Evolutionary conservation across 768 basidiomycete genomes (phyloP).

Genomic region (Multifurca ochricompacta): DNA sequence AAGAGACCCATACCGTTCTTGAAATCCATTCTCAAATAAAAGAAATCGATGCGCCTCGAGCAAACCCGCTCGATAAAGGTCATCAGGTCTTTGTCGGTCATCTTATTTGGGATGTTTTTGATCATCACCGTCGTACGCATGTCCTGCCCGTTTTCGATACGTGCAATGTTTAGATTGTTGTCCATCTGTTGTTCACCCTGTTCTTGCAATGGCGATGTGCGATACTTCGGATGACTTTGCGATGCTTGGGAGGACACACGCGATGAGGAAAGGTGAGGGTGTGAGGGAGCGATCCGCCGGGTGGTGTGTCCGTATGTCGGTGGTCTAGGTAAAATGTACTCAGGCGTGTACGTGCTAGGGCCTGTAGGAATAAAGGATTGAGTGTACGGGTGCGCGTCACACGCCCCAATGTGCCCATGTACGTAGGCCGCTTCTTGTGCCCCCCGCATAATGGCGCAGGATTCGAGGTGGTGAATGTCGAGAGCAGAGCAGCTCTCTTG

Average conservation of each 20-base stretch:
- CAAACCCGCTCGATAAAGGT: conserved; percentile 64
- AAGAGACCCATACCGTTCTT: conserved; percentile 49
- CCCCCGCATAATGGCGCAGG: not conserved
- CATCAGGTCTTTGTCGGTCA: conserved; percentile 68
- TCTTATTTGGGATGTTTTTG: conserved; percentile 91
- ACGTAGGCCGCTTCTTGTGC: not conserved
- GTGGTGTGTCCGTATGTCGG: conserved; percentile 8
- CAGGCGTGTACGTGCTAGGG: conserved; percentile 11
- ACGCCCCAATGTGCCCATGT: not conserved
- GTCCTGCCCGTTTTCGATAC: conserved; percentile 71
- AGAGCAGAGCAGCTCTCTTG: not conserved
- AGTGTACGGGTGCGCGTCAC: conserved; percentile 2
- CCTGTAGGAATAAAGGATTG: conserved; percentile 17
- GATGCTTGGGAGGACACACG: conserved; percentile 23
- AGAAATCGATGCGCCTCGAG: conserved; percentile 72
- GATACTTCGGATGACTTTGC: conserved; percentile 10
- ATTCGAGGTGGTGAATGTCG: not conserved
- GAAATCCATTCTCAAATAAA: conserved; percentile 85
- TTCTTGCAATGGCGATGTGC: conserved; percentile 9
- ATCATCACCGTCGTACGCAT: conserved; percentile 84
- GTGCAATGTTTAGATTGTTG: conserved; percentile 58
- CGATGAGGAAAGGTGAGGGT: conserved; percentile 8
- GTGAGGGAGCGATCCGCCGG: conserved; percentile 4
- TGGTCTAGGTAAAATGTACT: conserved; percentile 15
- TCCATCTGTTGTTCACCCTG: conserved; percentile 29